These are phyloP conservation scores for Astragalus glycyphyllos DNA, from an alignment of 306 rosid genomes.

Conservation along the genomic window DNA sequence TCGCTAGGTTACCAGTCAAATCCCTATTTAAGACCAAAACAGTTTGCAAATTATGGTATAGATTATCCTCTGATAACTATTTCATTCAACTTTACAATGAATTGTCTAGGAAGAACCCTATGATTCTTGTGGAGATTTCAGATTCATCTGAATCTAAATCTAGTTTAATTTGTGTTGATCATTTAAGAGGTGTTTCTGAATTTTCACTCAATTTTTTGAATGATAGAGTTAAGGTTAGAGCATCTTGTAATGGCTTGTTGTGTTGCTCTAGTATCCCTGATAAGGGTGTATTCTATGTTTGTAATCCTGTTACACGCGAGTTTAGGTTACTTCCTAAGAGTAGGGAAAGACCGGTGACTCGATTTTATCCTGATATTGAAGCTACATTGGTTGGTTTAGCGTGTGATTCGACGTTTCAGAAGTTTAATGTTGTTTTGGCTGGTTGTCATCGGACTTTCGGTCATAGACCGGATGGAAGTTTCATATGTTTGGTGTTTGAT, in stretches of 20 bases:
- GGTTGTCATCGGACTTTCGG: slow-evolving; percentile 78
- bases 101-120: slow-evolving; percentile 64
- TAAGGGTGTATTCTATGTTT: slow-evolving; percentile 79
- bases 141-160: slow-evolving; percentile 65
- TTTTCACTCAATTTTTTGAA: slow-evolving; percentile 69
- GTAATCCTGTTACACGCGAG: slow-evolving; percentile 82
- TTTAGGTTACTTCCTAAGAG: slow-evolving; percentile 80
- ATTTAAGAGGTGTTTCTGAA: slow-evolving; percentile 71
- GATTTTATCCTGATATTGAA: slow-evolving; percentile 83
- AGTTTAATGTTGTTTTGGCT: slow-evolving; percentile 72
- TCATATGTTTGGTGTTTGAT: slow-evolving; percentile 75
- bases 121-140: slow-evolving; percentile 75
- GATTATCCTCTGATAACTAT: slow-evolving; percentile 65
- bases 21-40: slow-evolving; percentile 66
- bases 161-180: slow-evolving; percentile 77
- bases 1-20: slow-evolving; percentile 76
- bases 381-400: slow-evolving; percentile 83
- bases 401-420: slow-evolving; percentile 49
- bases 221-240: slow-evolving; percentile 78
- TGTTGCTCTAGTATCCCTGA: slow-evolving; percentile 90
- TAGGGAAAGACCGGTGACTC: slow-evolving; percentile 78
- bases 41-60: slow-evolving; percentile 74
- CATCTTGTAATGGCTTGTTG: slow-evolving; percentile 84
- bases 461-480: slow-evolving; percentile 81
- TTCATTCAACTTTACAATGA: slow-evolving; percentile 68